Evolutionary conservation across 805 yeast genomes (phyloP), one percentile per base, ranked within the genome.

Genomic region (Clavispora phyllophila): DNA sequence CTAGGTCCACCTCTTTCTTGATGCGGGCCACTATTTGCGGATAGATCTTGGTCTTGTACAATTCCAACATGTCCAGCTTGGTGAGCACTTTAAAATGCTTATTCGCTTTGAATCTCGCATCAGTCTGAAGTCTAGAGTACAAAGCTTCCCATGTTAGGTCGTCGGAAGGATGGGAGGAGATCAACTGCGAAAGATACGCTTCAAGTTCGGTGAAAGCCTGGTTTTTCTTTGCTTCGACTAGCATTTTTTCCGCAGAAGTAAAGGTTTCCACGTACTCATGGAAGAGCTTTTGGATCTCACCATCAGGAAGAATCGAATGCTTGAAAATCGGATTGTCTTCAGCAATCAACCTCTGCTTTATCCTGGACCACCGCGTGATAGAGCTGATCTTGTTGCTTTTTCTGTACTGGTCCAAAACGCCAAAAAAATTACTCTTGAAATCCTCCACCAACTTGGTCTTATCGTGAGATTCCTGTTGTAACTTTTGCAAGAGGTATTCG

Each of bases 281-380:
- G 55, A 80, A 86, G 2, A 81, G 70, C 36, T 70, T 69, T 37
- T 70, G 69, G 41, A 83, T 79, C 40, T 82, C 74, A 23, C 65
- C 65, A 39, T 81, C 87, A 18, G 81, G 73, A 9, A 81, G 69
- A 15, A 79, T 70, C 1, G 87, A 69, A 56, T 78, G 81, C 43
- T 70, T 73, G 56, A 79, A 83, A 6, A 83, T 75, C 0, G 88
- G 81, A 53, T 86, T 67, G n/a, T 70, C 93, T 43, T 82, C 80
- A 4, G 66, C 59, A 4, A 85, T 74, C 42, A 74, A 41, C 15
- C 50, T 28, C n/a, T 64, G 64, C 44, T 73, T 78, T 0, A 77
- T 67, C 0, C 82, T 75, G 25, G 58, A 53, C 95, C 95, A 87
- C 32, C 85, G 63, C 0, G 91, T 78, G 42, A 70, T 75, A 48